Conservation (phyloP, 164 flowering plant genomes). For the Malania oleifera region DNA sequence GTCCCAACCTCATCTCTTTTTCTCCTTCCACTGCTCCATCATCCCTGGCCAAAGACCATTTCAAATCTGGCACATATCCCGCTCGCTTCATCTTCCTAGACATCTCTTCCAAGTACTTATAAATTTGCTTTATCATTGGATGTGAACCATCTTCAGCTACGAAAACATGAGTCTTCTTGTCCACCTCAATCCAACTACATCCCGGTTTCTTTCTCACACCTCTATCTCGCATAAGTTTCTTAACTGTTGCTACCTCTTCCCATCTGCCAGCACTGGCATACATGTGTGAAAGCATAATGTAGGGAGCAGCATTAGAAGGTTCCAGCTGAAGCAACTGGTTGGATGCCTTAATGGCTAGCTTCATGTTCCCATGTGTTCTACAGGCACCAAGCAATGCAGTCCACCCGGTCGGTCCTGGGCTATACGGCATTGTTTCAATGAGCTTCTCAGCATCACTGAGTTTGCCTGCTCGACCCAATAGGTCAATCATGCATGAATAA, state of each 20-base stretch:
- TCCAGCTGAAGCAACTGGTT: slow-evolving; percentile 46
- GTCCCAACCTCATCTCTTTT: slow-evolving; percentile 45
- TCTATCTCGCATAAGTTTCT: slow-evolving; percentile 53
- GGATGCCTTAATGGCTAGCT: slow-evolving; percentile 67
- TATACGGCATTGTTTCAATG: slow-evolving; percentile 56
- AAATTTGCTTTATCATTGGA: slow-evolving; percentile 59
- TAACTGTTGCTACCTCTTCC: slow-evolving; percentile 44
- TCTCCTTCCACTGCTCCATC: slow-evolving; percentile 42
- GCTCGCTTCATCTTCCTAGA: slow-evolving; percentile 43
- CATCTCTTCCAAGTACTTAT: slow-evolving; percentile 52
- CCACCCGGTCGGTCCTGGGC: slow-evolving; percentile 58
- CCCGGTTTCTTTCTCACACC: slow-evolving; percentile 77
- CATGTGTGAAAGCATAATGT: slow-evolving; percentile 64
- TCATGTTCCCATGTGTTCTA: slow-evolving; percentile 59
- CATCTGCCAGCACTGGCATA: slow-evolving; percentile 54
- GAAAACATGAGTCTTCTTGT: slow-evolving; percentile 54
- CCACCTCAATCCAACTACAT: slow-evolving; percentile 79
- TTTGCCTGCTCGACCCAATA: slow-evolving; percentile 76
- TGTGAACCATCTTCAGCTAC: slow-evolving; percentile 75
- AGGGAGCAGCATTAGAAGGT: slow-evolving; percentile 62
- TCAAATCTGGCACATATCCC: slow-evolving; percentile 65
- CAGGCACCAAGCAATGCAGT: slow-evolving; percentile 72
- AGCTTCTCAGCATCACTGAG: slow-evolving; percentile 60
- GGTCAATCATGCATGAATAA: slow-evolving; percentile 85
- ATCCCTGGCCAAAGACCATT: slow-evolving; percentile 55